Evolutionary conservation across 495 filamentous ascomycete genomes (phyloP), one percentile per base, ranked within the genome.

Genomic region (Xylaria venustula): DNA sequence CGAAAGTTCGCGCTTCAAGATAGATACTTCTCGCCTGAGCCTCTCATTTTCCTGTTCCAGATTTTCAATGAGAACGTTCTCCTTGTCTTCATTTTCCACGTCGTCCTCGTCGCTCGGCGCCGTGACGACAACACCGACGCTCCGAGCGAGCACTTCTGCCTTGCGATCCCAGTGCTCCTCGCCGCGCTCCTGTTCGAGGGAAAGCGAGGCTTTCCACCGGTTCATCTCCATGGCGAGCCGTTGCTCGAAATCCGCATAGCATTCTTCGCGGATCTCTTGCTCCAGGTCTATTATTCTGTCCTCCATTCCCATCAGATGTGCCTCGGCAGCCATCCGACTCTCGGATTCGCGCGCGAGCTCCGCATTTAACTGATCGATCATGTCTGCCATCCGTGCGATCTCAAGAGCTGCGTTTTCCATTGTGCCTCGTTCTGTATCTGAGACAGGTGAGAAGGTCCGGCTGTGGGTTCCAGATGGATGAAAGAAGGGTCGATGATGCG

Each of bases 161-260:
- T 98, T 98, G 64, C 84, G 82, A 71, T 97, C 92, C 58, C 95
- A 80, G 74, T 94, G 92, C 70, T 91, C 91, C 41, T 96, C 90
- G n/a, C 75, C 75, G 25, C 83, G 77, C 55, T 91, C 89, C 66
- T 87, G 81, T 72, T 96, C 89, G 14, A 77, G 83, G 30, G 87
- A 87, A 80, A 88, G 84, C 15, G 86, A 87, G 14, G 78, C 85
- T 64, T 90, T 85, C 90, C 90, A 96, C 19, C 89, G 79, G 28
- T 80, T 79, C 73, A 90, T 84, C 67, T 96, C 91, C 22, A 83
- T 76, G 60, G 87, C 86, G 45, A 96, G 76, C 36, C 82, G 81
- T 53, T 79, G 81, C 67, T 98, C 94, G 81, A 96, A 94, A 71
- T 97, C 94, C 2, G 75, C 77, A 68, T 85, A 91, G 62, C 91